Percentiles rank a stretch among this genome's conserved stretches.
Conservation (phyloP, 2,329 filamentous ascomycete species). For the Xylaria sp. region DNA sequence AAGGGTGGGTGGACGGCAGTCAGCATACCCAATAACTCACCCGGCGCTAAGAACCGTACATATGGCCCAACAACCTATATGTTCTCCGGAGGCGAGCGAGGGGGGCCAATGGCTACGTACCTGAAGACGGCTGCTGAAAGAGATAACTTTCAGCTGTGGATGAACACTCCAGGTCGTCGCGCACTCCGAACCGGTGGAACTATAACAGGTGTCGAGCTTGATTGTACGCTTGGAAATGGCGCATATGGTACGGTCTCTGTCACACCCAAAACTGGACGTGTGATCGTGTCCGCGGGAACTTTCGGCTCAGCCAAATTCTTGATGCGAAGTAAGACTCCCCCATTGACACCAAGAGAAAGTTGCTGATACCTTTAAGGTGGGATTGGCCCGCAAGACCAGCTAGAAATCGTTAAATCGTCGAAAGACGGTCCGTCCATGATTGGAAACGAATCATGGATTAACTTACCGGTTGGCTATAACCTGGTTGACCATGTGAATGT, state of each 20-base stretch:
- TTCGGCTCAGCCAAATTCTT: slow-evolving; percentile 77
- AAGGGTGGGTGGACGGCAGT: slow-evolving; percentile 72
- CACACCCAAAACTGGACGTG: slow-evolving; percentile 68
- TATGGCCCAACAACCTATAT: slow-evolving; percentile 74
- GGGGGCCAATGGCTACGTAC: slow-evolving; percentile 77
- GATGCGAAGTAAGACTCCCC: slow-evolving; percentile 62
- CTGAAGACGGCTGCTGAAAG: slow-evolving; percentile 69
- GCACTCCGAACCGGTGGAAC: slow-evolving; percentile 71
- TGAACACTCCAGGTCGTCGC: slow-evolving; percentile 73
- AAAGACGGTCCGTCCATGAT: slow-evolving; percentile 64
- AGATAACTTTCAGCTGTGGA: slow-evolving; percentile 75
- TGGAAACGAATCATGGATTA: slow-evolving; percentile 63
- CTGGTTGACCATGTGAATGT: slow-evolving; percentile 66
- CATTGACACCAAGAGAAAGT: neutral
- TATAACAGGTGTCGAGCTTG: slow-evolving; percentile 75
- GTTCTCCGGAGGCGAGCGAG: slow-evolving; percentile 72
- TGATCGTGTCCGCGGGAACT: slow-evolving; percentile 75
- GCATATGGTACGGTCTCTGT: slow-evolving; percentile 70
- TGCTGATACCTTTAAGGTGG: slow-evolving; percentile 54
- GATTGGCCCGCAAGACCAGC: slow-evolving; percentile 72
- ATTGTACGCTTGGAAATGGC: slow-evolving; percentile 63
- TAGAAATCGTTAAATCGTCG: slow-evolving; percentile 63
- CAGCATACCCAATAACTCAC: slow-evolving; percentile 65
- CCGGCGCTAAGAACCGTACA: slow-evolving; percentile 72
- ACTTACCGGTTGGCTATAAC: slow-evolving; percentile 69